Evolutionary conservation across 2,329 filamentous ascomycete species (phyloP).

Genomic region (Aspergillus pseudonomiae): DNA sequence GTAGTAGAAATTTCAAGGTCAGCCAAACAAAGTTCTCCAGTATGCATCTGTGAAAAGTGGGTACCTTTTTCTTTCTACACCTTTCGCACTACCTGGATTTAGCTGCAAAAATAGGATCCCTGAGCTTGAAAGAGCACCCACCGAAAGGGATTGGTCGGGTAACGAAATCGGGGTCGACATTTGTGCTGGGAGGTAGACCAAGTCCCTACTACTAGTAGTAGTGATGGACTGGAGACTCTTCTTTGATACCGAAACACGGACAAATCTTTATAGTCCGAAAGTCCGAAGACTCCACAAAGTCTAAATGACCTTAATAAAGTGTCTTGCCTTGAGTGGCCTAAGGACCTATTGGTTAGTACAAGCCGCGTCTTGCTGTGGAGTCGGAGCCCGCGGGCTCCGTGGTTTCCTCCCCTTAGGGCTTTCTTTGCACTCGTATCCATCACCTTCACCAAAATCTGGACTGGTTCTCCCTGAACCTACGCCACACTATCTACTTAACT

Average conservation of each 20-base stretch:
- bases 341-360: neutral
- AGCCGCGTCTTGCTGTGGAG: neutral
- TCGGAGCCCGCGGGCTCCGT: neutral
- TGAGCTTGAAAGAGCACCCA: neutral
- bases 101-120: neutral
- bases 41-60: neutral
- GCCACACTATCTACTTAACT: neutral
- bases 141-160: neutral
- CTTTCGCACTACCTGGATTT: neutral
- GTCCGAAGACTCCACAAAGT: neutral
- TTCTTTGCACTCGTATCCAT: neutral
- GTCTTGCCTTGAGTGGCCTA: neutral
- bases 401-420: no score
- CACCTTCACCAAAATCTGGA: neutral
- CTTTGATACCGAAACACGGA: neutral
- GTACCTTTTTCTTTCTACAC: neutral
- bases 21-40: neutral
- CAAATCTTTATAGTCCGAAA: conserved; percentile 2
- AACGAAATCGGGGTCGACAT: neutral
- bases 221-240: neutral
- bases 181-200: neutral
- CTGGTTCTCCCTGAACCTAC: neutral
- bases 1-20: neutral
- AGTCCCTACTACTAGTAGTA: neutral
- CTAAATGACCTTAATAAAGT: neutral